Base-by-base conservation (phyloP, 148 eudicot genomes). In the Chenopodium album region DNA sequence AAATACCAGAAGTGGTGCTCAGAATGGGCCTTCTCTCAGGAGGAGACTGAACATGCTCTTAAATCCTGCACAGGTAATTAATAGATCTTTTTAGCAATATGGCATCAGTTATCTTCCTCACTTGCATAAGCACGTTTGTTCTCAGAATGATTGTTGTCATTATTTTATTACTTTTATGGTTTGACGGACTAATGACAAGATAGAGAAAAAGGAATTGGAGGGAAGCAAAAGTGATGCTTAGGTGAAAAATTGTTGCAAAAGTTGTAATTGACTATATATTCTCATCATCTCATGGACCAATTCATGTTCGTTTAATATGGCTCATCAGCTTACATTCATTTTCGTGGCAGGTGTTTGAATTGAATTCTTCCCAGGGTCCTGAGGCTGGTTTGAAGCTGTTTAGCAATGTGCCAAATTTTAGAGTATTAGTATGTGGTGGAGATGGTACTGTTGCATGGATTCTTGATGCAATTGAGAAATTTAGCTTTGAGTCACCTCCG, bases 391-490 rank as follows among this genome's bases (percentile, higher is more conserved):
- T 92, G 83, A 90, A 92, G 79, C 75, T 92, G 85, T 93, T 93
- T 81, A 83, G 89, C 74, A 84, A 78, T 76, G 88, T 92, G 64
- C 91, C 88, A 78, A 87, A 90, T 83, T 90, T 92, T 52, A 86
- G 95, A 85, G 94, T 93, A 76, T 84, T 93, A 87, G 94, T 92
- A 59, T 92, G 98, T 79, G 98, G 98, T 80, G 98, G 98, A 81
- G 98, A 93, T 82, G 98, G 98, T 77, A 92, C 94, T 72, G 93
- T 91, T 80, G 95, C 98, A 28, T 93, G 98, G 98, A 91, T 93
- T 68, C 92, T 93, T 87, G 90, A 92, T 89, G 94, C 92, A 60
- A 92, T 93, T 82, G 92, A 93, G 84, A 89, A 73, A 78, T 87
- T 86, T 46, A 85, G 88, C 79, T 90, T 92, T 41, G 95, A 89